A percentile compares a stretch with the other conserved stretches of the same genome.
Evolutionary conservation across 2,329 filamentous ascomycete species (phyloP).

Genomic region (Fusarium tjaetaba): DNA sequence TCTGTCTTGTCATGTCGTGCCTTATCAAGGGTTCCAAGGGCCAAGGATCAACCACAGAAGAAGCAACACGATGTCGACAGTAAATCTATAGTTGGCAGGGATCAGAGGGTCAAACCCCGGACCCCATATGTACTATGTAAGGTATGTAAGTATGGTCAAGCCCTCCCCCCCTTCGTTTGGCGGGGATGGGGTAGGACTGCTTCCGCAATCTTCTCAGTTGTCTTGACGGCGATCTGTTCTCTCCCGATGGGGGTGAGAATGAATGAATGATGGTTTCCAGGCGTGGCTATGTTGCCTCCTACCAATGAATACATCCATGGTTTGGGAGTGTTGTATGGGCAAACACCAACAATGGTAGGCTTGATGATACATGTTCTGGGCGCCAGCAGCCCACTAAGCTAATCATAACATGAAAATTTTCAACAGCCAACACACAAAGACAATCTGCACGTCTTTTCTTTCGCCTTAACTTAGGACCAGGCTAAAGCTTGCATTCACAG

Average conservation of each 20-base stretch:
- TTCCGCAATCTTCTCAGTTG: constrained; percentile 13
- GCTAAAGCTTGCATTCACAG: constrained; percentile 26
- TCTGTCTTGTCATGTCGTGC: not conserved
- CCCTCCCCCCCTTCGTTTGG: not conserved
- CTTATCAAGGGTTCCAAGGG: not conserved
- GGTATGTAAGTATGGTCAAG: not conserved
- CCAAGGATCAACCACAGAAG: constrained; percentile 8
- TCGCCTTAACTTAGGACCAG: constrained; percentile 9
- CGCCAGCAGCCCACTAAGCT: not conserved
- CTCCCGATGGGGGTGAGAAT: not conserved
- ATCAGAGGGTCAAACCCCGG: constrained; percentile 11
- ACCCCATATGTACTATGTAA: constrained; percentile 4
- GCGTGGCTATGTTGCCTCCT: not conserved
- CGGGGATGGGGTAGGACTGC: constrained; percentile 21
- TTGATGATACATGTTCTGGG: constrained; percentile 5
- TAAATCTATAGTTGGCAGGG: constrained; percentile 21
- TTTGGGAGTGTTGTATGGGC: not conserved
- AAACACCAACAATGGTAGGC: not conserved
- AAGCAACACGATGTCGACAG: not conserved
- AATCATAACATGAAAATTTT: constrained; percentile 30
- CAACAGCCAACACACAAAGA: constrained; percentile 21
- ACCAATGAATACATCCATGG: not conserved
- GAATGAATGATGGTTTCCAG: not conserved
- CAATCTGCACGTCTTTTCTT: constrained; percentile 31
- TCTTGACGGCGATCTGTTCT: constrained; percentile 16